Conservation (phyloP, 495 filamentous ascomycete species). For the Melanomma pulvis-pyrius region DNA sequence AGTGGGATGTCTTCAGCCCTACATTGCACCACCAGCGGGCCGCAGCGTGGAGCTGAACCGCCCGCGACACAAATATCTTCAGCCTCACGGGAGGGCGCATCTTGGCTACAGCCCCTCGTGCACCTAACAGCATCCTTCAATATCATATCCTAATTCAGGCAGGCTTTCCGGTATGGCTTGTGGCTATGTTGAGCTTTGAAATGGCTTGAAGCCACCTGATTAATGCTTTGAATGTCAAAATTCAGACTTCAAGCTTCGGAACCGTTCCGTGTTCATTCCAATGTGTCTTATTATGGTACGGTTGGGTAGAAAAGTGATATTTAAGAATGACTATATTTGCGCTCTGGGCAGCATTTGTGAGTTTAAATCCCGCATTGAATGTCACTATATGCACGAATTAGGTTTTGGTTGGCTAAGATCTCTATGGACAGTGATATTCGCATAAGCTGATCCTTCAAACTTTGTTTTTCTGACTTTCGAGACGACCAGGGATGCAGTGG, state of each 20-base stretch:
- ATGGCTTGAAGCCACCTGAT: neutral
- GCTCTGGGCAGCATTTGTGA: too few species aligned
- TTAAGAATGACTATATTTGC: neutral
- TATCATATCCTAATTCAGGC: neutral
- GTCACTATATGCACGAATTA: too few species aligned
- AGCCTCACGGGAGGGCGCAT: neutral
- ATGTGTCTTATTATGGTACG: too few species aligned
- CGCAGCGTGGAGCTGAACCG: conserved; percentile 15
- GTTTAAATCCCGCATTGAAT: too few species aligned
- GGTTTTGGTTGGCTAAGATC: too few species aligned
- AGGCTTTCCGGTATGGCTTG: conserved; percentile 15
- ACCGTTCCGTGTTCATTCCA: neutral
- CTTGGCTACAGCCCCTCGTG: neutral
- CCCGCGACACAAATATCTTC: conserved; percentile 16
- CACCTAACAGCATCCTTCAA: conserved; percentile 4
- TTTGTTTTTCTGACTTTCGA: too few species aligned
- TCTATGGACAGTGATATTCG: too few species aligned
- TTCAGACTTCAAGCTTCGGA: neutral
- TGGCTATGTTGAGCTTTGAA: conserved; percentile 13
- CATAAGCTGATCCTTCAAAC: too few species aligned
- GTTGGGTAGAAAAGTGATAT: too few species aligned
- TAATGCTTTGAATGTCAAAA: neutral
- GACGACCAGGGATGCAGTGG: too few species aligned
- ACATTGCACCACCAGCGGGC: neutral
- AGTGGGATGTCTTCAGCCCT: conserved; percentile 10